A percentile compares a stretch with the other conserved stretches of the same genome.
phyloP scores from a whole-genome alignment of 2,329 filamentous ascomycete genomes.

The Nemania sp. region DNA sequence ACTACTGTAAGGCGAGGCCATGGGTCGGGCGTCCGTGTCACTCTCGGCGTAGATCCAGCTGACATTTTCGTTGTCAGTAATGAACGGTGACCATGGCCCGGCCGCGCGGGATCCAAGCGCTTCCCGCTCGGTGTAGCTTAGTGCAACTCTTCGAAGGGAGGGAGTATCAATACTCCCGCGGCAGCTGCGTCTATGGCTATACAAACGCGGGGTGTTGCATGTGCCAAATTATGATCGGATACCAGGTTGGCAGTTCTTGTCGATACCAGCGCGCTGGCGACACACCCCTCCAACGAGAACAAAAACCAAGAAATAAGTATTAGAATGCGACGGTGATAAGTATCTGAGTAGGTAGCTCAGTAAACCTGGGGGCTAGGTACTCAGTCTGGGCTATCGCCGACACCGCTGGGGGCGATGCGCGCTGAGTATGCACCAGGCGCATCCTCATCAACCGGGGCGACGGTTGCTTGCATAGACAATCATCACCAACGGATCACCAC shows the following conservation, averaged over 20 bases:
- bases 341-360: neutral
- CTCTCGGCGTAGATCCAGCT: slow-evolving; percentile 2
- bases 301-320: neutral
- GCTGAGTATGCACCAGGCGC: slow-evolving; percentile 8
- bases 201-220: slow-evolving; percentile 26
- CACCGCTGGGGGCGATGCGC: slow-evolving; percentile 18
- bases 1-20: slow-evolving; percentile 6
- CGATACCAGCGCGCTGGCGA: neutral
- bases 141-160: neutral
- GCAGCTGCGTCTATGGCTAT: neutral
- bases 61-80: neutral
- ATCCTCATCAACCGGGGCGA: slow-evolving; percentile 8
- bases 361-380: slow-evolving; percentile 19
- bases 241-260: neutral
- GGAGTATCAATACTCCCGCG: slow-evolving; percentile 2
- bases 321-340: slow-evolving; percentile 25
- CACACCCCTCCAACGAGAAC: neutral
- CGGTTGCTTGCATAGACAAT: slow-evolving; percentile 11
- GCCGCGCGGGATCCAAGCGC: slow-evolving; percentile 10
- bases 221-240: slow-evolving; percentile 3
- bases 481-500: slow-evolving; percentile 19
- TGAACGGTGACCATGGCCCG: slow-evolving; percentile 1
- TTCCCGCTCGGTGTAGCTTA: slow-evolving; percentile 5
- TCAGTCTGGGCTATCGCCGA: slow-evolving; percentile 21
- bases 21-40: slow-evolving; percentile 19